Percentiles rank a stretch among this genome's conserved stretches.
Conservation (phyloP, 768 basidiomycete genomes). For the Tephrocybe sp. region DNA sequence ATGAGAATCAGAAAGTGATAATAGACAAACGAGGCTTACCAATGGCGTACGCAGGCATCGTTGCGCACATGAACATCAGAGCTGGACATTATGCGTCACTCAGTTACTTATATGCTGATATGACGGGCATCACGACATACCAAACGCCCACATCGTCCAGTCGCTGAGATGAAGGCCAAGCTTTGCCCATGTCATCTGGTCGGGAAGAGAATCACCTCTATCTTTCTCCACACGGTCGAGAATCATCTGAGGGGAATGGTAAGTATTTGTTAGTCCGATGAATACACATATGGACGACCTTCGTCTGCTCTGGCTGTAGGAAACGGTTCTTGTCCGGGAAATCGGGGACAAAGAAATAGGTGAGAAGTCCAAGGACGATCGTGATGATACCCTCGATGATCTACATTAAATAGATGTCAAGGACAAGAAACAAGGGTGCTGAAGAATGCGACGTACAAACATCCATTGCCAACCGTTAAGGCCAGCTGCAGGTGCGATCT, state of each 20-base stretch:
- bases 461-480: conserved; percentile 28
- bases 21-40: conserved; percentile 10
- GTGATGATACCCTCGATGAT: conserved; percentile 26
- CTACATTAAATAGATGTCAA: conserved; percentile 9
- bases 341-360: conserved; percentile 21
- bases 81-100: conserved; percentile 16
- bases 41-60: conserved; percentile 37
- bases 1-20: neutral
- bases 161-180: conserved; percentile 34
- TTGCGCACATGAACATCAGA: conserved; percentile 36
- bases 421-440: neutral
- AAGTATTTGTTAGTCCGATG: neutral
- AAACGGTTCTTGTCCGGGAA: conserved; percentile 31
- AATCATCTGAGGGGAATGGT: conserved; percentile 7
- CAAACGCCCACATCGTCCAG: conserved; percentile 35
- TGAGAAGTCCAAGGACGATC: conserved; percentile 19
- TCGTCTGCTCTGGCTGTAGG: conserved; percentile 33
- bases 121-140: conserved; percentile 15
- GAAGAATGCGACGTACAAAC: conserved; percentile 17
- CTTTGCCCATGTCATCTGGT: conserved; percentile 28
- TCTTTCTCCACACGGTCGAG: conserved; percentile 35
- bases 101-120: neutral
- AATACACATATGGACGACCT: conserved; percentile 15
- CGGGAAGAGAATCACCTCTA: conserved; percentile 35
- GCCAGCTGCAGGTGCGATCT: conserved; percentile 13